Percentiles rank a stretch among this genome's conserved stretches.
Conservation (phyloP, 768 basidiomycete species). For the Tulasnella sp. region DNA sequence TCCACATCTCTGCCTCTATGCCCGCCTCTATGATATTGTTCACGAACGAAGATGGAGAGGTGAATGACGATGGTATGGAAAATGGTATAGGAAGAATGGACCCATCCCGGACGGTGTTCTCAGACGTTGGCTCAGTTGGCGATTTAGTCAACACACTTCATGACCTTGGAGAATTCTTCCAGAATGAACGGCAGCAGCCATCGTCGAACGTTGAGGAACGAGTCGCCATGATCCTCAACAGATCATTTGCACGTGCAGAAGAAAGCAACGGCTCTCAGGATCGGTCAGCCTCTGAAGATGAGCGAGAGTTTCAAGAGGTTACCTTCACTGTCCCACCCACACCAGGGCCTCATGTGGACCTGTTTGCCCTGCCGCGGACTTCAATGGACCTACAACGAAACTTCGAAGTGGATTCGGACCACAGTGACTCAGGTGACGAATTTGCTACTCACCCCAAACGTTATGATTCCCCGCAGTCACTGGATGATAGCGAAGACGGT, state of each 20-base stretch:
- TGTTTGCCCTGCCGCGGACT: constrained; percentile 9
- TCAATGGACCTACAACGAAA: constrained; percentile 10
- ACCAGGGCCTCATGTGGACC: constrained; percentile 7
- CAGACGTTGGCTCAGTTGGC: constrained; percentile 35
- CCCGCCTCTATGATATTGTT: constrained; percentile 29
- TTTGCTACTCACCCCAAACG: not conserved
- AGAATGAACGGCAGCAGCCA: constrained; percentile 19
- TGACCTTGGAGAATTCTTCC: constrained; percentile 29
- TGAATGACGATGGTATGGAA: not conserved
- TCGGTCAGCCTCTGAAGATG: not conserved
- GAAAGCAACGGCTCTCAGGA: not conserved
- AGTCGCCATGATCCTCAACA: constrained; percentile 19
- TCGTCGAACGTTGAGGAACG: constrained; percentile 18
- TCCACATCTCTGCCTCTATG: constrained; percentile 28
- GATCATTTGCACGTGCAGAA: constrained; percentile 15
- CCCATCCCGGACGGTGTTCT: constrained; percentile 25
- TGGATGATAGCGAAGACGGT: too few relatives aligned
- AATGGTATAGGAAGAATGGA: too few relatives aligned
- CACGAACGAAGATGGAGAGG: constrained; percentile 23
- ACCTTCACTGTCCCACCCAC: not conserved
- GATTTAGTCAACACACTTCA: constrained; percentile 39
- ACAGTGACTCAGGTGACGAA: not conserved
- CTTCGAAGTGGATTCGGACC: constrained; percentile 11
- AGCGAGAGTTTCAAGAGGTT: not conserved
- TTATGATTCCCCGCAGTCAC: not conserved